These are phyloP conservation scores for Leucoagaricus sp. DNA, from an alignment of 1,284 basidiomycete species.

Conservation along the genomic window DNA sequence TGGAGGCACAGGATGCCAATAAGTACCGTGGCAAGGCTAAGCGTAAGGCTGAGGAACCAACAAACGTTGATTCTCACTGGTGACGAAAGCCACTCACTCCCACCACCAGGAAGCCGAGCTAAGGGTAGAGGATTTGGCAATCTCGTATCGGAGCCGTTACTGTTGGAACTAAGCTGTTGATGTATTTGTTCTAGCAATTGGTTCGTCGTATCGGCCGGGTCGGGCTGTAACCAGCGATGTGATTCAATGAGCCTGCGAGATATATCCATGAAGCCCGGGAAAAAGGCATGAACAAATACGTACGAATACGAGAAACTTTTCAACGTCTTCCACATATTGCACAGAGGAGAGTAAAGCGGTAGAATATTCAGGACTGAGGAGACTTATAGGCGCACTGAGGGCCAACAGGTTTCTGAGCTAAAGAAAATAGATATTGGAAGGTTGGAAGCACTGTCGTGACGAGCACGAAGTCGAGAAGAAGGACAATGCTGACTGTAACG, in stretches of 20 bases:
- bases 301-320: constrained; percentile 24
- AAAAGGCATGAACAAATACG: constrained; percentile 10
- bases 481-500: constrained; percentile 19
- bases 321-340: constrained; percentile 22
- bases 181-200: constrained; percentile 18
- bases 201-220: constrained; percentile 17
- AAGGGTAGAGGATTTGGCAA: no score
- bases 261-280: no score
- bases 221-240: constrained; percentile 18
- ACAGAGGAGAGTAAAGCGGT: constrained; percentile 13
- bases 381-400: constrained; percentile 24
- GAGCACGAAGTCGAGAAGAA: constrained; percentile 18
- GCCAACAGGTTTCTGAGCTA: constrained; percentile 1
- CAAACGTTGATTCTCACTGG: constrained; percentile 20
- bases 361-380: constrained; percentile 22
- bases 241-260: no score
- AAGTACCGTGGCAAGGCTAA: constrained; percentile 24
- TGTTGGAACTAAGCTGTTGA: constrained; percentile 14
- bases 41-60: constrained; percentile 29
- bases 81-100: constrained; percentile 4
- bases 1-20: constrained; percentile 28
- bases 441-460: constrained; percentile 21
- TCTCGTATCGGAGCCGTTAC: not conserved
- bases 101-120: not conserved
- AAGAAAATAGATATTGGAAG: constrained; percentile 15